These are phyloP conservation scores for Starmerella floris DNA, from an alignment of 805 yeast genomes.

Conservation along the genomic window DNA sequence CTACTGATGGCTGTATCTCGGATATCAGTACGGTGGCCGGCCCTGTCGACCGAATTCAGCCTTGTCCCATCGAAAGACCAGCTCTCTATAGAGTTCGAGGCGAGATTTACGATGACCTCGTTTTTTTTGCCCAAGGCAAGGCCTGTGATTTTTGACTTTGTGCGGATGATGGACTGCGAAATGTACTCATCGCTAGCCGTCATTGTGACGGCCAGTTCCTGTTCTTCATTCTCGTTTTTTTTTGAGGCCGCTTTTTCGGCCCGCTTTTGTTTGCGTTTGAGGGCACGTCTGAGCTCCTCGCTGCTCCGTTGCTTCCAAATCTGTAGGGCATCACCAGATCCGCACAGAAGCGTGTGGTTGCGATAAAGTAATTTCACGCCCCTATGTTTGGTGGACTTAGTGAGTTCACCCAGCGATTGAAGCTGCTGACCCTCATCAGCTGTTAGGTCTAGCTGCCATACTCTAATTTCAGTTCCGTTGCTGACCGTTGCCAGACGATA, in stretches of 20 bases:
- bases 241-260: slow-evolving; percentile 45
- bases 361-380: slow-evolving; percentile 10
- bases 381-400: slow-evolving; percentile 38
- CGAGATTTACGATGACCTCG: slow-evolving; percentile 50
- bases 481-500: slow-evolving; percentile 51
- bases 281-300: slow-evolving; percentile 68
- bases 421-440: slow-evolving; percentile 42
- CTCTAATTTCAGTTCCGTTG: slow-evolving; percentile 63
- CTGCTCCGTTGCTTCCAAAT: slow-evolving; percentile 60
- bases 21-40: slow-evolving; percentile 84
- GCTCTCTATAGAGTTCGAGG: slow-evolving; percentile 64
- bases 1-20: slow-evolving; percentile 70
- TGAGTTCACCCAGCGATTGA: slow-evolving; percentile 49
- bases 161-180: slow-evolving; percentile 55
- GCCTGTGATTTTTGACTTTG: slow-evolving; percentile 21
- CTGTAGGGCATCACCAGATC: slow-evolving; percentile 74
- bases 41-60: slow-evolving; percentile 48
- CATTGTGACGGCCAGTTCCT: slow-evolving; percentile 26
- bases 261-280: slow-evolving; percentile 64
- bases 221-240: slow-evolving; percentile 35
- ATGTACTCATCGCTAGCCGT: slow-evolving; percentile 35
- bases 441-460: slow-evolving; percentile 60
- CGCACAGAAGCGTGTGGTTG: slow-evolving; percentile 24
- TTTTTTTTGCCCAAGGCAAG: slow-evolving; percentile 34
- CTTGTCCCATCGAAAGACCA: slow-evolving; percentile 34